Percentiles rank a stretch among this genome's conserved stretches.
Conservation (phyloP, 495 filamentous ascomycete genomes). For the Pyrenopolyporus hunteri region DNA sequence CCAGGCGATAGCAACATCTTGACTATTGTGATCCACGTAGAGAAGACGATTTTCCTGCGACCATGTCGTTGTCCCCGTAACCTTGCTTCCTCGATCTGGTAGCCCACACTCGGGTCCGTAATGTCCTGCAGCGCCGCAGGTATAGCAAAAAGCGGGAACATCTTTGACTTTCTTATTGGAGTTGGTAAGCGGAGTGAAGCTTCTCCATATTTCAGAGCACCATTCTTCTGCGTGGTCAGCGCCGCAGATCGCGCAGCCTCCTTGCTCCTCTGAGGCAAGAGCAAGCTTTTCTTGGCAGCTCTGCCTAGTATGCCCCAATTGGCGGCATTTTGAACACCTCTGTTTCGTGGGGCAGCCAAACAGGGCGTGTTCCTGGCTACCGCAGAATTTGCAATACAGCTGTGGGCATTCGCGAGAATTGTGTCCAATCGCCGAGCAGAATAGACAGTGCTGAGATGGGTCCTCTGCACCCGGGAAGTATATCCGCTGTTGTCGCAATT, state of each 20-base stretch:
- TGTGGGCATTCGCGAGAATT: slow-evolving; percentile 40
- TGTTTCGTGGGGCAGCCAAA: slow-evolving; percentile 45
- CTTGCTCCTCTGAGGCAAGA: slow-evolving; percentile 39
- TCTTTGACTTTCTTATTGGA: slow-evolving; percentile 43
- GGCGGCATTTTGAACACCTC: slow-evolving; percentile 49
- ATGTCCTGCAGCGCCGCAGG: slow-evolving; percentile 48
- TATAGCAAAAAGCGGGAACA: slow-evolving; percentile 50
- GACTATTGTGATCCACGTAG: slow-evolving; percentile 46
- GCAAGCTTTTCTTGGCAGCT: slow-evolving; percentile 46
- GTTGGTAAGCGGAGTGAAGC: slow-evolving; percentile 34
- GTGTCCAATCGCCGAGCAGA: slow-evolving; percentile 48
- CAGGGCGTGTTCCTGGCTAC: slow-evolving; percentile 37
- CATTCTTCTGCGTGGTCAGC: slow-evolving; percentile 41
- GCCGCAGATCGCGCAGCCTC: slow-evolving; percentile 47
- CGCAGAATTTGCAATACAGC: slow-evolving; percentile 46
- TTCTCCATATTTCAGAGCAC: slow-evolving; percentile 50
- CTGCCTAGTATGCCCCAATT: slow-evolving; percentile 44
- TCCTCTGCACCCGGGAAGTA: slow-evolving; percentile 49
- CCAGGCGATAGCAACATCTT: slow-evolving; percentile 41
- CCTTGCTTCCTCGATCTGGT: slow-evolving; percentile 23
- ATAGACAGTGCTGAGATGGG: slow-evolving; percentile 43
- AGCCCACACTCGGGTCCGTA: slow-evolving; percentile 47
- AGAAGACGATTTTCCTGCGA: slow-evolving; percentile 40
- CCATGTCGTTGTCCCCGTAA: slow-evolving; percentile 40
- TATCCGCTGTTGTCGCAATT: slow-evolving; percentile 35